Conservation (phyloP, 2,329 filamentous ascomycete genomes). For the Fusarium camptoceras region DNA sequence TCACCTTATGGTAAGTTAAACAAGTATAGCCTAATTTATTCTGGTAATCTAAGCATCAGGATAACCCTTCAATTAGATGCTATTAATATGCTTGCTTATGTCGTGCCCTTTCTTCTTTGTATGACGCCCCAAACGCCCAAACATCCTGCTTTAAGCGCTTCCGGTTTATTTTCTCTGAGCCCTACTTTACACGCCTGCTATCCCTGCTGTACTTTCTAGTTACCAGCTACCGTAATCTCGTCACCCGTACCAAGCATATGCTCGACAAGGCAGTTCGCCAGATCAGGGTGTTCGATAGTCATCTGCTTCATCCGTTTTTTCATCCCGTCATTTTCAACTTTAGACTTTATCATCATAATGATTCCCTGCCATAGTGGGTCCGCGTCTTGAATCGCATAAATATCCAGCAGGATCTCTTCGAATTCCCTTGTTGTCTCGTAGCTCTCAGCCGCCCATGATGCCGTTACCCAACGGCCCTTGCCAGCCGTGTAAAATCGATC, state of each 20-base stretch:
- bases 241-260: not conserved
- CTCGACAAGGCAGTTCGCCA: slow-evolving; percentile 16
- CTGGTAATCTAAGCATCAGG: not conserved
- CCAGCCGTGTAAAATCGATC: slow-evolving; percentile 48
- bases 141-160: no score
- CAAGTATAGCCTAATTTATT: not conserved
- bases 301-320: slow-evolving; percentile 21
- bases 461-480: not conserved
- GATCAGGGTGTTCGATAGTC: slow-evolving; percentile 11
- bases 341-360: slow-evolving; percentile 24
- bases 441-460: not conserved
- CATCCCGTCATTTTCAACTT: slow-evolving; percentile 1
- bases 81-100: no score
- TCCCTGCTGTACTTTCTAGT: not conserved
- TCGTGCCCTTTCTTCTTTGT: no score
- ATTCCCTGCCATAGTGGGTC: slow-evolving; percentile 26
- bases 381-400: slow-evolving; percentile 13
- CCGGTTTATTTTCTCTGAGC: no score
- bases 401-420: slow-evolving; percentile 18
- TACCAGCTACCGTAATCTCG: not conserved
- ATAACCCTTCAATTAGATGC: not conserved
- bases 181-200: no score
- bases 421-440: slow-evolving; percentile 25
- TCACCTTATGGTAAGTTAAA: no score
- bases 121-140: no score